Evolutionary conservation across 2,329 filamentous ascomycete genomes (phyloP).

Genomic region (Mariannaea elegans): DNA sequence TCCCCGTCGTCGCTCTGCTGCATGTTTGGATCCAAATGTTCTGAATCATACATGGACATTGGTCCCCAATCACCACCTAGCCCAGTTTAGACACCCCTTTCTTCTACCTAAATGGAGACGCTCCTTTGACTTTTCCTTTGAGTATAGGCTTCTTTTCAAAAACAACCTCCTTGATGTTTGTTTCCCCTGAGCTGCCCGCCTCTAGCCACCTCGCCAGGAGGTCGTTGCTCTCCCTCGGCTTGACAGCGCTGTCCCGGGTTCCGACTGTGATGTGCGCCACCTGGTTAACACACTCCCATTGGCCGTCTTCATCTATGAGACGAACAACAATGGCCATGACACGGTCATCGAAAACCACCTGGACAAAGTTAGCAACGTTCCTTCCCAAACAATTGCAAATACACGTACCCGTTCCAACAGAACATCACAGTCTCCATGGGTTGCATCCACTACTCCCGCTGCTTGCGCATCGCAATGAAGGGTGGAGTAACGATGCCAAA

Average conservation of each 20-base stretch:
- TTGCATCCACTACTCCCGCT: constrained; percentile 38
- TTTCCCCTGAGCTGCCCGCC: constrained; percentile 54
- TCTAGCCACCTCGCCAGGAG: constrained; percentile 80
- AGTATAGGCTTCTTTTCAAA: constrained; percentile 60
- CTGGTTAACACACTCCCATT: constrained; percentile 77
- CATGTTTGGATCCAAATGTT: too few relatives aligned
- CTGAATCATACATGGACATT: too few relatives aligned
- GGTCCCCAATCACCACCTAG: too few relatives aligned
- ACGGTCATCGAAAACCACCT: constrained; percentile 83
- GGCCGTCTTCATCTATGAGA: constrained; percentile 63
- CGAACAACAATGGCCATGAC: constrained; percentile 93
- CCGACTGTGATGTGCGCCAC: constrained; percentile 91
- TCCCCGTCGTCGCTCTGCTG: too few relatives aligned
- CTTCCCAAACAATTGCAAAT: neutral
- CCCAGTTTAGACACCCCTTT: too few relatives aligned
- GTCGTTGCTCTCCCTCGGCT: constrained; percentile 95
- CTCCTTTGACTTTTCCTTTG: constrained; percentile 57
- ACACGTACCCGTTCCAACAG: constrained; percentile 65
- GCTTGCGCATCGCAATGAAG: constrained; percentile 60
- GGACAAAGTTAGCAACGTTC: constrained; percentile 31
- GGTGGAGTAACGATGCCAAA: constrained; percentile 80
- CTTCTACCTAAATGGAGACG: constrained; percentile 55
- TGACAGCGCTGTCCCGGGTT: constrained; percentile 76
- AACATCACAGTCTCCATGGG: constrained; percentile 71
- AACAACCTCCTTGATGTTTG: constrained; percentile 57